These are phyloP conservation scores for Candida silvatica DNA, from an alignment of 805 yeast species.

Conservation along the genomic window DNA sequence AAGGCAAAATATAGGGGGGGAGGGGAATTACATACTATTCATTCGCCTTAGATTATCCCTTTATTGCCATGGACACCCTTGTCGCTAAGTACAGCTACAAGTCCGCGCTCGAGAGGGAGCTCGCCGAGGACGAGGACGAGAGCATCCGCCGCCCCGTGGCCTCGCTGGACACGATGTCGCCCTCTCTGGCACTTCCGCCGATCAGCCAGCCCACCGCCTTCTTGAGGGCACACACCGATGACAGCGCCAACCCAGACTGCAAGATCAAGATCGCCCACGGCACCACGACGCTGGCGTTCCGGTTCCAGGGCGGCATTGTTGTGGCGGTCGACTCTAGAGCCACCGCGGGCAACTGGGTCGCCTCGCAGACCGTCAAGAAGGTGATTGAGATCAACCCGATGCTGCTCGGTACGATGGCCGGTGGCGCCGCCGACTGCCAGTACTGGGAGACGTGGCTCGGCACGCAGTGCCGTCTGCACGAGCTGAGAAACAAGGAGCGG, in stretches of 20 bases:
- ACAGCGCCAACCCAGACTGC: slow-evolving; percentile 85
- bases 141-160: slow-evolving; percentile 9
- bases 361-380: slow-evolving; percentile 95
- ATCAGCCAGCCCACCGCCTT: slow-evolving; percentile 86
- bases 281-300: slow-evolving; percentile 95
- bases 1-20: too few species aligned
- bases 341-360: slow-evolving; percentile 96
- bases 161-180: slow-evolving; percentile 31
- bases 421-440: slow-evolving; percentile 99
- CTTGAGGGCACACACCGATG: slow-evolving; percentile 97
- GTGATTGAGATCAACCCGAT: slow-evolving; percentile 95
- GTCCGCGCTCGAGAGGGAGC: slow-evolving; percentile 16
- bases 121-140: slow-evolving; percentile 13
- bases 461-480: slow-evolving; percentile 90
- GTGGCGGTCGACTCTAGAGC: slow-evolving; percentile 99
- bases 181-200: slow-evolving; percentile 69
- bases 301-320: slow-evolving; percentile 90
- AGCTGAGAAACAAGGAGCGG: slow-evolving; percentile 88
- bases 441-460: slow-evolving; percentile 99
- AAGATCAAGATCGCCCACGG: slow-evolving; percentile 97
- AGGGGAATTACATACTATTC: too few species aligned
- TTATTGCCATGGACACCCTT: slow-evolving; percentile 23
- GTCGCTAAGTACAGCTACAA: slow-evolving; percentile 19
- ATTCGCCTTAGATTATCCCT: too few species aligned
- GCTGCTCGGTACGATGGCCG: slow-evolving; percentile 96